These are phyloP conservation scores for Fusarium sp. DNA, from an alignment of 2,329 filamentous ascomycete species.

Conservation along the genomic window DNA sequence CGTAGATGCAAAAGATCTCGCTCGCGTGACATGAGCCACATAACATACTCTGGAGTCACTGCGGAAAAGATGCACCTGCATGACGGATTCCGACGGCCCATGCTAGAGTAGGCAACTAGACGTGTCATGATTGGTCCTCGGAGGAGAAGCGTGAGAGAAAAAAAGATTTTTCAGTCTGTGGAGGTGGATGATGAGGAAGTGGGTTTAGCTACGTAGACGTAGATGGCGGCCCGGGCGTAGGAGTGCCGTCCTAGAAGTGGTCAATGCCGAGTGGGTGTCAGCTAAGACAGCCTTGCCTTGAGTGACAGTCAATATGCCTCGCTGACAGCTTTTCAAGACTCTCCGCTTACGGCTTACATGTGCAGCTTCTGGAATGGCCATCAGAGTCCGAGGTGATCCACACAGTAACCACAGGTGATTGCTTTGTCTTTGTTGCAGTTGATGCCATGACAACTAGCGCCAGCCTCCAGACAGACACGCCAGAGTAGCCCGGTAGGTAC, in stretches of 20 bases:
- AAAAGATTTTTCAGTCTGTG: constrained; percentile 32
- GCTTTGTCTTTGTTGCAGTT: constrained; percentile 6
- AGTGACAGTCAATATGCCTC: neutral
- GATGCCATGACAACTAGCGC: constrained; percentile 31
- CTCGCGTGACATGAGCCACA: constrained; percentile 31
- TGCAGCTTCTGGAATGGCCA: constrained; percentile 14
- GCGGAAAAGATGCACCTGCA: constrained; percentile 20
- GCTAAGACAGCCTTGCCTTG: neutral
- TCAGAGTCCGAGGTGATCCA: neutral
- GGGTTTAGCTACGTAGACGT: constrained; percentile 24
- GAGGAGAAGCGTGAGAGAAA: constrained; percentile 25
- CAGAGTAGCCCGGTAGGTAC: neutral
- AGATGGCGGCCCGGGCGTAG: constrained; percentile 9
- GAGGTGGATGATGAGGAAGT: constrained; percentile 36
- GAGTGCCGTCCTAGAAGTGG: constrained; percentile 21
- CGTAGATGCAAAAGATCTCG: neutral
- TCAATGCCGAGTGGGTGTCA: constrained; percentile 7
- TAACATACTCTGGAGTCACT: neutral
- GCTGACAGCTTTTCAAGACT: neutral
- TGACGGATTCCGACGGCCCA: constrained; percentile 21
- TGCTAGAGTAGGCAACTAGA: constrained; percentile 7
- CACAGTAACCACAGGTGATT: neutral
- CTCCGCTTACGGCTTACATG: neutral
- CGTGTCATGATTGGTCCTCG: constrained; percentile 23
- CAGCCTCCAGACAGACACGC: neutral